Percentiles rank a stretch among this genome's conserved stretches.
Evolutionary conservation across 768 basidiomycete species (phyloP).

Genomic region (Suillus hirtellus): DNA sequence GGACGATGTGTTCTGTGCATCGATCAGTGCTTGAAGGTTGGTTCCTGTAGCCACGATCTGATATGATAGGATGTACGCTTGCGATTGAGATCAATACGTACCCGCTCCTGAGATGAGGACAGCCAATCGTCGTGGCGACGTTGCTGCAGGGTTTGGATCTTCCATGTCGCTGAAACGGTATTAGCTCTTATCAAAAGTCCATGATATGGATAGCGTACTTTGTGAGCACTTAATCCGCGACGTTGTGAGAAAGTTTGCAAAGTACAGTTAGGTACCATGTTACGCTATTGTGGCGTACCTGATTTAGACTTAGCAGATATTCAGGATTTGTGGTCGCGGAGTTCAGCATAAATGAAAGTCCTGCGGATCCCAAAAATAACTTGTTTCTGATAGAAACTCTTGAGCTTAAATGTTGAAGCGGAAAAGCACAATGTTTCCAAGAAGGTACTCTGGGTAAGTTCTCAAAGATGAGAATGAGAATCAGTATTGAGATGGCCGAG

Average conservation of each 20-base stretch:
- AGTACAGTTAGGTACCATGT: neutral
- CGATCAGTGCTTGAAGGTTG: constrained; percentile 95
- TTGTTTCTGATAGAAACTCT: neutral
- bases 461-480: constrained; percentile 4
- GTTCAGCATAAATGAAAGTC: neutral
- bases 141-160: neutral
- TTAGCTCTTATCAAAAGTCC: neutral
- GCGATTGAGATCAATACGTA: constrained; percentile 17
- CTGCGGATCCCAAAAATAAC: constrained; percentile 3
- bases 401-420: neutral
- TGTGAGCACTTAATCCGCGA: neutral
- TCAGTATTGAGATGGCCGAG: neutral
- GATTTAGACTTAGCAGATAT: neutral
- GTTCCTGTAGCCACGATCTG: constrained; percentile 55
- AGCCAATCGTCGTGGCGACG: constrained; percentile 38
- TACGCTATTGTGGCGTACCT: neutral
- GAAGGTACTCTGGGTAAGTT: neutral
- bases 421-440: neutral
- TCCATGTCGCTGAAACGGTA: neutral
- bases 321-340: neutral
- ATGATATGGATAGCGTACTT: neutral
- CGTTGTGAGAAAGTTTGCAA: neutral
- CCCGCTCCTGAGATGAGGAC: constrained; percentile 73
- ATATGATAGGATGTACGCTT: constrained; percentile 8
- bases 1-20: constrained; percentile 75